A percentile compares a stretch with the other conserved stretches of the same genome.
Conservation (phyloP, 495 filamentous ascomycete genomes). For the Annulohypoxylon stygium region DNA sequence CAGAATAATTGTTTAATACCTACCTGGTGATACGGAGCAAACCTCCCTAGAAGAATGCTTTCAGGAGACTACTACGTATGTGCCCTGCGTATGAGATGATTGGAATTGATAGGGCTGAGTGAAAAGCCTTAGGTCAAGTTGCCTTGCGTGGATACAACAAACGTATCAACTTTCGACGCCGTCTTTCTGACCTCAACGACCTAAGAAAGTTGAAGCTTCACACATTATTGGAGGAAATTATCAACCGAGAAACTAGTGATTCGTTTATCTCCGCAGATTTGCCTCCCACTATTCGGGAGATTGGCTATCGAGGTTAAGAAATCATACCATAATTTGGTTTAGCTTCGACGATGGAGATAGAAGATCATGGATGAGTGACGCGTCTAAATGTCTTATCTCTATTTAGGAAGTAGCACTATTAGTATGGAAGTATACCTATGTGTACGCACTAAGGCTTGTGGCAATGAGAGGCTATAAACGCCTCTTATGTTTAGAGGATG, state of each 20-base stretch:
- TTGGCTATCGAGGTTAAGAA: neutral
- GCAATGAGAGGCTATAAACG: neutral
- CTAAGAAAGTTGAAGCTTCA: neutral
- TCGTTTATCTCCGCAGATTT: neutral
- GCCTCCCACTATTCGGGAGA: neutral
- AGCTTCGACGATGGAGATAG: neutral
- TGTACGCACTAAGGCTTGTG: neutral
- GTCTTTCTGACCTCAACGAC: neutral
- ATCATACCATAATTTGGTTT: constrained; percentile 9
- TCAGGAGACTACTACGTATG: neutral
- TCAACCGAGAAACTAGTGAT: constrained; percentile 16
- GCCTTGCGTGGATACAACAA: neutral
- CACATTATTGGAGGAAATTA: neutral
- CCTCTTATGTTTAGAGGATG: neutral
- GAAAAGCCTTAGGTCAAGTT: constrained; percentile 15
- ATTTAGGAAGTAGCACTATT: neutral
- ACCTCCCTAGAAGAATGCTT: neutral
- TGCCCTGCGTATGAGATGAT: neutral
- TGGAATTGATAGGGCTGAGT: constrained; percentile 36
- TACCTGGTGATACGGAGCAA: constrained; percentile 2
- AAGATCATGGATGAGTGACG: constrained; percentile 27
- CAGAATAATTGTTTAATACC: neutral
- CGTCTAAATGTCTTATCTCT: constrained; percentile 17
- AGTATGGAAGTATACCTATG: neutral
- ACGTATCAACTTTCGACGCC: constrained; percentile 1